phyloP scores from a whole-genome alignment of 2,329 filamentous ascomycete species.

The Ophiognomonia clavigignenti-juglandacearum region DNA sequence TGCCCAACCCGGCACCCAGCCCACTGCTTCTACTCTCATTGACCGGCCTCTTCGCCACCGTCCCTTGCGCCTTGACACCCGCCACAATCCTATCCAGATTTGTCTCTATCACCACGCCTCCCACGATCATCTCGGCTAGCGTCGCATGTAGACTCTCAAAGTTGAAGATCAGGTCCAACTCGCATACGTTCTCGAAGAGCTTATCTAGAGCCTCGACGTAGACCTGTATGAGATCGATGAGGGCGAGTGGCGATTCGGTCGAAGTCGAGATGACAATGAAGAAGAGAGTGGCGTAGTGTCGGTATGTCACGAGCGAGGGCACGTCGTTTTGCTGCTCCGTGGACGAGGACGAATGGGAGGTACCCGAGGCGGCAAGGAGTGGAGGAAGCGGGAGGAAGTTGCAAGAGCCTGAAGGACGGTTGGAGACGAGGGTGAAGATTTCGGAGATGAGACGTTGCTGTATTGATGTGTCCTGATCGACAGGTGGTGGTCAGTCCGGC shows the following conservation, averaged over 20 bases:
- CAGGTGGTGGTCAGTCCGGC: neutral
- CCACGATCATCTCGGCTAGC: conserved; percentile 89
- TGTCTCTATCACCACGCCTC: conserved; percentile 91
- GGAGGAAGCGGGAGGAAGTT: conserved; percentile 87
- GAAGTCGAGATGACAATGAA: conserved; percentile 98
- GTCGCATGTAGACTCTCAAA: conserved; percentile 94
- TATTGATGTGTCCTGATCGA: conserved; percentile 80
- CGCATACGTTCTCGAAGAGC: conserved; percentile 97
- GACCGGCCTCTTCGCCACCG: conserved; percentile 72
- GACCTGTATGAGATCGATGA: conserved; percentile 96
- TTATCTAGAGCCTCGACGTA: conserved; percentile 94
- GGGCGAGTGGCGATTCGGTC: conserved; percentile 88
- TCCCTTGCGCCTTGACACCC: conserved; percentile 73
- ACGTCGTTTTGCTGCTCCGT: conserved; percentile 73
- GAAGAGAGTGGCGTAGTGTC: conserved; percentile 95
- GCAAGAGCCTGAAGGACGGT: conserved; percentile 85
- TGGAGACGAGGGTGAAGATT: conserved; percentile 93
- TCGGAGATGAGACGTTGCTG: conserved; percentile 96
- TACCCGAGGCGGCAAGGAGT: conserved; percentile 56
- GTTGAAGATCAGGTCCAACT: conserved; percentile 97
- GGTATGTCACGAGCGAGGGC: conserved; percentile 93
- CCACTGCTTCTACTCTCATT: conserved; percentile 56
- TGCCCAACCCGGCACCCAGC: conserved; percentile 46
- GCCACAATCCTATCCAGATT: conserved; percentile 82
- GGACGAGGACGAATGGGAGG: conserved; percentile 55